Percentiles rank a stretch among this genome's conserved stretches.
Evolutionary conservation across 108 stramenopile species (phyloP).

Genomic region (Cyclotella cryptica): DNA sequence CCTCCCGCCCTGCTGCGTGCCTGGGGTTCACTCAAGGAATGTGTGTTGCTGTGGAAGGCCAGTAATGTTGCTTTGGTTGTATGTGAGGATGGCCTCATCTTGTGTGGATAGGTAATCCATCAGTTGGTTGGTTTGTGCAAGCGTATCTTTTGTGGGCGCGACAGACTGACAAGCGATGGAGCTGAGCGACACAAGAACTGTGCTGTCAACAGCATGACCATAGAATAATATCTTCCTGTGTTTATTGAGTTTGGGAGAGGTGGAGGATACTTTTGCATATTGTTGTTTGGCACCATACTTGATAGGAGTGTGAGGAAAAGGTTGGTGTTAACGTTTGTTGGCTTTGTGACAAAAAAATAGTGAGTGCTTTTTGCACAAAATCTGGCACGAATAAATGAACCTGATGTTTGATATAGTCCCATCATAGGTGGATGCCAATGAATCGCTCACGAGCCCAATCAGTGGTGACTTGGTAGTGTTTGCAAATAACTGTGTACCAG

Average conservation of each 20-base stretch:
- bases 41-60: not conserved
- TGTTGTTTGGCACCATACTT: not conserved
- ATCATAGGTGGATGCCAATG: no score
- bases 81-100: not conserved
- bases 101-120: not conserved
- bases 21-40: not conserved
- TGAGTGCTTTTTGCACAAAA: conserved; percentile 6
- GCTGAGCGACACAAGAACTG: no score
- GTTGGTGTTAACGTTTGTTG: not conserved
- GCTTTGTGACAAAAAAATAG: not conserved
- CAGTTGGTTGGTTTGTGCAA: no score
- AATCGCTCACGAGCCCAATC: conserved; percentile 8
- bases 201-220: not conserved
- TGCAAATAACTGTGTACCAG: not conserved
- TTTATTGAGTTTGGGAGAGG: not conserved
- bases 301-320: no score
- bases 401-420: conserved; percentile 3
- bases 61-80: not conserved
- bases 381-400: not conserved
- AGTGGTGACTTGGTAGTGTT: conserved; percentile 18
- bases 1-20: not conserved
- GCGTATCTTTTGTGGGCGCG: no score
- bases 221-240: not conserved
- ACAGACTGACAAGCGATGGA: no score
- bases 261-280: not conserved